Conservation (phyloP, 2,329 filamentous ascomycete genomes). For the Fusarium sp. region DNA sequence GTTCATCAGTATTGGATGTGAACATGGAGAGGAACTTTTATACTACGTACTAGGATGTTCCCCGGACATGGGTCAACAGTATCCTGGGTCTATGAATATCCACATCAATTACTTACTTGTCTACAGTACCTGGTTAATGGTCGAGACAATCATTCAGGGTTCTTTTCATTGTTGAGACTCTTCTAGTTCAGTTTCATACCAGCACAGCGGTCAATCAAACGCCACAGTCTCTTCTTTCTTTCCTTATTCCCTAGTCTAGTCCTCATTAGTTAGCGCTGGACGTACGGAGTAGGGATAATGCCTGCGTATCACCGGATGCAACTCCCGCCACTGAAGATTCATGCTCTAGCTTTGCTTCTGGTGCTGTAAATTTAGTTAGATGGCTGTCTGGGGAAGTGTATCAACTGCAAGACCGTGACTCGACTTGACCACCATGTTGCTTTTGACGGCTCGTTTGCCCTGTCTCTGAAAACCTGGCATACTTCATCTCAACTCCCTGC, state of each 20-base stretch:
- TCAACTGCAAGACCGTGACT: slow-evolving; percentile 29
- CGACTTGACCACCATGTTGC: neutral
- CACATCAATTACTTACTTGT: neutral
- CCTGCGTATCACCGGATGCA: slow-evolving; percentile 7
- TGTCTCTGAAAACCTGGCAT: neutral
- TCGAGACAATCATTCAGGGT: neutral
- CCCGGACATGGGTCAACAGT: neutral
- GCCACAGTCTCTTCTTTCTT: neutral
- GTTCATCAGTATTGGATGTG: neutral
- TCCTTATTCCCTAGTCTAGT: neutral
- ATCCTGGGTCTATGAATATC: neutral
- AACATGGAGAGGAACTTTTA: neutral
- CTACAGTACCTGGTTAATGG: neutral
- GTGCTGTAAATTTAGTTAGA: neutral
- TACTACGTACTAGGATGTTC: neutral
- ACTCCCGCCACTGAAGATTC: slow-evolving; percentile 13
- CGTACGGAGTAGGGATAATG: slow-evolving; percentile 1
- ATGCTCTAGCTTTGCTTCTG: slow-evolving; percentile 2
- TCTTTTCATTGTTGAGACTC: neutral
- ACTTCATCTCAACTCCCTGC: neutral
- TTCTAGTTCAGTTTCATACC: neutral
- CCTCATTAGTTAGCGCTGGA: neutral
- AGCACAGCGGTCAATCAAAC: neutral
- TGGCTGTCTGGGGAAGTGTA: neutral
- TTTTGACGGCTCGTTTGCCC: slow-evolving; percentile 13